Percentiles rank a stretch among this genome's conserved stretches.
Evolutionary conservation across 1,284 basidiomycete genomes (phyloP).

Genomic region (Moniliophthora roreri): DNA sequence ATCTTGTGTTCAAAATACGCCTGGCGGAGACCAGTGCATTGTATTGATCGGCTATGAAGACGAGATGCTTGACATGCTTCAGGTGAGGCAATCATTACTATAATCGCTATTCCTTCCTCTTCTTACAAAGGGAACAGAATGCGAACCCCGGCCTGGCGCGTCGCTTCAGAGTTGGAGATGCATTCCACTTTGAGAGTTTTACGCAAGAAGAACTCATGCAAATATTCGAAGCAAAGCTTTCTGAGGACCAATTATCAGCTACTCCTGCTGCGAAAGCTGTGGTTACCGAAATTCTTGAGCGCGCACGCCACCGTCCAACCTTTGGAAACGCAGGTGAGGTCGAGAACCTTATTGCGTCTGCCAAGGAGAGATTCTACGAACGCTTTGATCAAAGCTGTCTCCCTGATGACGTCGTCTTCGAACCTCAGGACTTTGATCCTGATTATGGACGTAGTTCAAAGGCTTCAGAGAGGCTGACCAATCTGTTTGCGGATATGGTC

Average conservation of each 20-base stretch:
- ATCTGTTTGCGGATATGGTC: constrained; percentile 61
- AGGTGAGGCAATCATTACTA: constrained; percentile 34
- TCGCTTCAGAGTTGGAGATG: constrained; percentile 63
- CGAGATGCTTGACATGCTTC: constrained; percentile 70
- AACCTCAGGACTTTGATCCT: constrained; percentile 63
- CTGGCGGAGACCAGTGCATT: constrained; percentile 69
- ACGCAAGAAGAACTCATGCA: constrained; percentile 47
- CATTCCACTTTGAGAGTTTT: constrained; percentile 69
- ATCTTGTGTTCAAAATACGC: constrained; percentile 64
- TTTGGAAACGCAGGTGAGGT: constrained; percentile 71
- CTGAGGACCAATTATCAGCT: constrained; percentile 53
- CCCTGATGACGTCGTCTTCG: constrained; percentile 44
- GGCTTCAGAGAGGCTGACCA: constrained; percentile 48
- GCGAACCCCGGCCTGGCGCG: constrained; percentile 65
- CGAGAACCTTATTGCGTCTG: constrained; percentile 57
- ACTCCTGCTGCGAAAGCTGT: constrained; percentile 53
- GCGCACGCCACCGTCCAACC: constrained; percentile 55
- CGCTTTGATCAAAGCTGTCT: constrained; percentile 34
- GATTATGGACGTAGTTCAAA: constrained; percentile 49
- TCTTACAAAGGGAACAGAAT: constrained; percentile 42
- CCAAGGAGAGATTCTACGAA: constrained; percentile 50
- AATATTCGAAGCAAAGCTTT: constrained; percentile 56
- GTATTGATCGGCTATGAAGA: constrained; percentile 63
- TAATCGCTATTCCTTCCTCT: not conserved
- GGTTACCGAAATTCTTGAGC: constrained; percentile 51